A percentile compares a stretch with the other conserved stretches of the same genome.
Evolutionary conservation across 2,329 filamentous ascomycete genomes (phyloP).

Genomic region (Nannizziopsis barbatae): DNA sequence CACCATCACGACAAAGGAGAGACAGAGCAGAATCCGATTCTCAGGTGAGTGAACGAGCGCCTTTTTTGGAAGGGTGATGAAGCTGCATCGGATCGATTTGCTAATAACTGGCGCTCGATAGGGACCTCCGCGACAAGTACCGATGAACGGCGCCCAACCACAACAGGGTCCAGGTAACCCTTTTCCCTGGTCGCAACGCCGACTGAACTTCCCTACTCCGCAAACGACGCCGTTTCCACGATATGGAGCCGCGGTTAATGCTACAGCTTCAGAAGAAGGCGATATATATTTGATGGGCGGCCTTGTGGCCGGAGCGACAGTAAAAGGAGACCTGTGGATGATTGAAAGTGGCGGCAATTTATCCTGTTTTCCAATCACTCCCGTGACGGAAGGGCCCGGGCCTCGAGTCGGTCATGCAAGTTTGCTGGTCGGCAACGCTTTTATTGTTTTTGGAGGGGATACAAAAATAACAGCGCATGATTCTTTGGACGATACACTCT

Average conservation of each 20-base stretch:
- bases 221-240: conserved; percentile 83
- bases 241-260: conserved; percentile 93
- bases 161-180: conserved; percentile 52
- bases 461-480: conserved; percentile 94
- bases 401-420: conserved; percentile 90
- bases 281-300: conserved; percentile 97
- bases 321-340: conserved; percentile 97
- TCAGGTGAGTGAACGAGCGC: conserved; percentile 33
- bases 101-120: conserved; percentile 3
- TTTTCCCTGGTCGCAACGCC: conserved; percentile 91
- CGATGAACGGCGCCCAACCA: conserved; percentile 41
- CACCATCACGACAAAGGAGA: conserved; percentile 45
- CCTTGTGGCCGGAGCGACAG: conserved; percentile 83
- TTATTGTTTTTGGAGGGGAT: conserved; percentile 97
- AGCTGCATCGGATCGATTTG: too few relatives aligned
- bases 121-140: conserved; percentile 33
- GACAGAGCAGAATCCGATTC: conserved; percentile 46
- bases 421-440: conserved; percentile 91
- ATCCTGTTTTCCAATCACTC: conserved; percentile 82
- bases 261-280: conserved; percentile 85
- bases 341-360: conserved; percentile 74
- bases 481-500: conserved; percentile 84
- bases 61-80: not conserved
- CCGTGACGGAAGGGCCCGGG: conserved; percentile 85
- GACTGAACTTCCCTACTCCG: conserved; percentile 71